phyloP scores from a whole-genome alignment of 441 rosid genomes.

The Populus trichocarpa region DNA sequence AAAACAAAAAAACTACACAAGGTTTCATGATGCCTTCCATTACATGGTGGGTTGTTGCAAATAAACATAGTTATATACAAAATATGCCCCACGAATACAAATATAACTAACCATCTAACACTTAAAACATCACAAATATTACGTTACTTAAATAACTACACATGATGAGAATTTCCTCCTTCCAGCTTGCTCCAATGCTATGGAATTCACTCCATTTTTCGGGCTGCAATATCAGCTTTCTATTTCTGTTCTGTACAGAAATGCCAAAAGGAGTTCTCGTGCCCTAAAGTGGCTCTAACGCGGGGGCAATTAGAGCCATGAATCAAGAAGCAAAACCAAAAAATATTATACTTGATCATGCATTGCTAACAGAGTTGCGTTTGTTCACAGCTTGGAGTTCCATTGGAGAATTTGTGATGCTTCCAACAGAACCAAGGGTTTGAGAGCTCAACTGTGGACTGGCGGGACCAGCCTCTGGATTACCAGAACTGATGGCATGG shows the following conservation, averaged over 20 bases:
- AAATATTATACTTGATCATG: constrained; percentile 22
- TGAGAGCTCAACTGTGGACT: constrained; percentile 98
- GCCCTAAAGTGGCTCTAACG: neutral
- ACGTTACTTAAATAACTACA: neutral
- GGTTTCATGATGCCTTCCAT: neutral
- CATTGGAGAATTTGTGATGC: constrained; percentile 90
- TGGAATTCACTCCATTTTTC: neutral
- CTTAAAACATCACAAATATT: neutral
- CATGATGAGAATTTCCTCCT: neutral
- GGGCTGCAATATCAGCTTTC: neutral
- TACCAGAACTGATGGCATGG: constrained; percentile 73
- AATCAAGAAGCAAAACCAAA: neutral
- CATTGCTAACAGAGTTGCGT: constrained; percentile 67
- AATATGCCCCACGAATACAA: neutral
- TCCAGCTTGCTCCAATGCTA: neutral
- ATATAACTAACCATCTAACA: too few species aligned
- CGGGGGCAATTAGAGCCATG: neutral
- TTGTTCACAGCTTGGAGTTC: constrained; percentile 87
- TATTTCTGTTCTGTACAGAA: neutral
- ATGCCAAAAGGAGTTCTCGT: neutral
- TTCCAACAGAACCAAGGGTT: constrained; percentile 90
- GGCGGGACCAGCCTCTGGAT: constrained; percentile 81
- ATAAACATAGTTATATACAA: neutral
- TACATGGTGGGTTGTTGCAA: neutral
- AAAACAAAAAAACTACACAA: neutral